phyloP scores from a whole-genome alignment of 331 rosid species.

The Acacia concinna region DNA sequence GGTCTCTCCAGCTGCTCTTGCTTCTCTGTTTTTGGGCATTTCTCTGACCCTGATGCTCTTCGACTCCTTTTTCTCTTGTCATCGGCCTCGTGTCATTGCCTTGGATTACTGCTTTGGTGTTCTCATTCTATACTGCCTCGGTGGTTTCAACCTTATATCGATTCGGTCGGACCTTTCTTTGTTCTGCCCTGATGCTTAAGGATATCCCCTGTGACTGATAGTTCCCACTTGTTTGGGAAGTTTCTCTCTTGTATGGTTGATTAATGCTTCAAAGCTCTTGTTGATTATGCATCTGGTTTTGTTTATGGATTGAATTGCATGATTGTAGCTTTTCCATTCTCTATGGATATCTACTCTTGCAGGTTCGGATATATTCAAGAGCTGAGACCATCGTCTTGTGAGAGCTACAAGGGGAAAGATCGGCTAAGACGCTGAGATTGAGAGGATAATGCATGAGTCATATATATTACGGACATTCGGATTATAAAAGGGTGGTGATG shows the following conservation, averaged over 20 bases:
- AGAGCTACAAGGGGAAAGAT: slow-evolving; percentile 1
- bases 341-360: neutral
- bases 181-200: neutral
- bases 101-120: slow-evolving; percentile 30
- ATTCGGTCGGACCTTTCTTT: slow-evolving; percentile 35
- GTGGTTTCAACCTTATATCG: slow-evolving; percentile 31
- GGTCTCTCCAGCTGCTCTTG: slow-evolving; percentile 34
- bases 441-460: neutral
- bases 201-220: neutral
- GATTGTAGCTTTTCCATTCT: neutral
- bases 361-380: neutral
- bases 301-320: neutral
- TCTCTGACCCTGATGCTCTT: slow-evolving; percentile 47
- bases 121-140: slow-evolving; percentile 37
- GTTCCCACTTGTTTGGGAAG: neutral
- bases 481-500: neutral
- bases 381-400: slow-evolving; percentile 2
- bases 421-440: neutral
- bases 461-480: neutral
- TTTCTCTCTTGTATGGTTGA: neutral
- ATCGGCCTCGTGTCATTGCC: slow-evolving; percentile 46
- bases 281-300: neutral
- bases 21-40: slow-evolving; percentile 47
- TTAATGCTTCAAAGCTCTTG: neutral
- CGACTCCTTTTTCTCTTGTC: slow-evolving; percentile 26